A percentile compares a stretch with the other conserved stretches of the same genome.
Conservation (phyloP, 495 filamentous ascomycete genomes). For the Penicillium cosmopolitanum region DNA sequence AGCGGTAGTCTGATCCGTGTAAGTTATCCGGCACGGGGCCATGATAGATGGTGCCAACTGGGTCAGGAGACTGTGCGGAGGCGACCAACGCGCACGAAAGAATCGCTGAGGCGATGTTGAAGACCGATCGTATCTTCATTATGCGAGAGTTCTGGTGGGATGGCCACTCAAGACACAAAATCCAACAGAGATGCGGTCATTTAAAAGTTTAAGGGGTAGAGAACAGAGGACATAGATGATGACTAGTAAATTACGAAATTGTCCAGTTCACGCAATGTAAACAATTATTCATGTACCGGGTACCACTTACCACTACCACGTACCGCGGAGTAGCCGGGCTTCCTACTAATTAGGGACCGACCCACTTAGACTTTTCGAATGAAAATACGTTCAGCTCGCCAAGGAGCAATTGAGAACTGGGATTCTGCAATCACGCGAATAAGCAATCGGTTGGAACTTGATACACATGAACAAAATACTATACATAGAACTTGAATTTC, state of each 20-base stretch:
- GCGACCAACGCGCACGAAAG: slow-evolving; percentile 7
- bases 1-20: slow-evolving; percentile 19
- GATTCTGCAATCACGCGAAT: not conserved
- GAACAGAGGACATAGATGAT: not conserved
- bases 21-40: slow-evolving; percentile 14
- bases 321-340: not conserved
- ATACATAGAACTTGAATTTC: not conserved
- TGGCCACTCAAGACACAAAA: not conserved
- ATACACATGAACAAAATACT: not conserved
- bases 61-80: slow-evolving; percentile 17
- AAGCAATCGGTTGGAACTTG: not conserved
- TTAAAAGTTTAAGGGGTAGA: not conserved
- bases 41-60: slow-evolving; percentile 19
- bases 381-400: not conserved
- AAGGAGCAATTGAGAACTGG: not conserved
- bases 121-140: slow-evolving; percentile 11
- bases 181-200: not conserved
- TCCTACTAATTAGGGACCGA: not conserved
- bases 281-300: too few species aligned
- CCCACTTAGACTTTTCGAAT: slow-evolving; percentile 2
- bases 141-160: not conserved
- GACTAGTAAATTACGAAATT: not conserved
- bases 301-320: too few species aligned
- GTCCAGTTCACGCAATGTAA: too few species aligned
- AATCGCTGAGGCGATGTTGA: slow-evolving; percentile 4